Percentiles rank a stretch among this genome's conserved stretches.
Conservation (phyloP, 805 yeast species). For the Yamadazyma phyllophila region DNA sequence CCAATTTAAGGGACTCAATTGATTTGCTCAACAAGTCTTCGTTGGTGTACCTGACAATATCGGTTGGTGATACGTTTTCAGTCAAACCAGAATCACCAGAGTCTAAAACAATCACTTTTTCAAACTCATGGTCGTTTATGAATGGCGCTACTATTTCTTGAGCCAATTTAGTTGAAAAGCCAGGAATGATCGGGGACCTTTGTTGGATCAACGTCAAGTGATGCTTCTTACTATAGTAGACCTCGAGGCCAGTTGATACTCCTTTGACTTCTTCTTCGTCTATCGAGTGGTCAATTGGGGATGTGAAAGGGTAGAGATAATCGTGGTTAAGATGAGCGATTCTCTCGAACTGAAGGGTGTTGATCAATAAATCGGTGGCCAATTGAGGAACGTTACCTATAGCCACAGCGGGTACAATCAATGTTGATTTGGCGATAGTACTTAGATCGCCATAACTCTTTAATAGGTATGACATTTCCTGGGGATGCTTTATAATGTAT, state of each 20-base stretch:
- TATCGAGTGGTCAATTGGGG: slow-evolving; percentile 59
- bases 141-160: slow-evolving; percentile 51
- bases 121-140: slow-evolving; percentile 38
- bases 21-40: slow-evolving; percentile 33
- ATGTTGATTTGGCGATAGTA: slow-evolving; percentile 24
- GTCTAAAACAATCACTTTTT: slow-evolving; percentile 56
- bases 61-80: slow-evolving; percentile 21
- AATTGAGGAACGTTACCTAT: slow-evolving; percentile 91
- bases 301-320: slow-evolving; percentile 75
- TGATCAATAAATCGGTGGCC: slow-evolving; percentile 67
- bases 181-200: slow-evolving; percentile 80
- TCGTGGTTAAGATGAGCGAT: slow-evolving; percentile 58
- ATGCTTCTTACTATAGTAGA: slow-evolving; percentile 44
- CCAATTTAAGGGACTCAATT: slow-evolving; percentile 26
- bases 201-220: slow-evolving; percentile 68
- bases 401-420: slow-evolving; percentile 79
- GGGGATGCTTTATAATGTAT: background rate
- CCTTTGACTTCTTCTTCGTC: slow-evolving; percentile 25
- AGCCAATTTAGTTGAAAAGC: slow-evolving; percentile 50
- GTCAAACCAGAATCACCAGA: slow-evolving; percentile 66
- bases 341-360: slow-evolving; percentile 52
- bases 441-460: slow-evolving; percentile 1
- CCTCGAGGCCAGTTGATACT: slow-evolving; percentile 63
- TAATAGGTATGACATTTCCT: slow-evolving; percentile 1
- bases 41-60: slow-evolving; percentile 24